Evolutionary conservation across 306 rosid species (phyloP).

Genomic region (Acmispon strigosus): DNA sequence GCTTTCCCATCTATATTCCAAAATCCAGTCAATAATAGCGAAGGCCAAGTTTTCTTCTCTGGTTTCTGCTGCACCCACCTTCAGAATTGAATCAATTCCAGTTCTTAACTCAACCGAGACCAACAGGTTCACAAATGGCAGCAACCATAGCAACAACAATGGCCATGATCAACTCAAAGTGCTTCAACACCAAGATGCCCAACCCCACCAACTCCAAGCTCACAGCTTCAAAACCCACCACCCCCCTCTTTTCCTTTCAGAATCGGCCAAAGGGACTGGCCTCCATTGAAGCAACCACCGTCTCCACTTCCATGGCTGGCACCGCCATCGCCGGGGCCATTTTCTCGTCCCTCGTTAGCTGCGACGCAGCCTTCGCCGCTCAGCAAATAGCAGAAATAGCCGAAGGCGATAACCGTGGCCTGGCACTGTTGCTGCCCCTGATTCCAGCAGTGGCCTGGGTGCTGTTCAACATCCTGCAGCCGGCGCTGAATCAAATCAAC

Average conservation of each 20-base stretch:
- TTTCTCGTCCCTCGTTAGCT: conserved; percentile 47
- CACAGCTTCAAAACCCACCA: conserved; percentile 33
- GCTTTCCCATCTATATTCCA: conserved; percentile 30
- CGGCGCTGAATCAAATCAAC: conserved; percentile 76
- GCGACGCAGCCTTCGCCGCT: conserved; percentile 69
- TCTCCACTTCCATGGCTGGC: conserved; percentile 32
- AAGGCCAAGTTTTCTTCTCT: background rate
- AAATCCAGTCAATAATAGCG: background rate
- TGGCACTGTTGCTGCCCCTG: conserved; percentile 61
- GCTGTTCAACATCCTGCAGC: conserved; percentile 82
- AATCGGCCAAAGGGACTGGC: conserved; percentile 46
- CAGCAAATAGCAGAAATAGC: conserved; percentile 72
- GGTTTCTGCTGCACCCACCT: background rate
- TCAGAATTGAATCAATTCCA: background rate
- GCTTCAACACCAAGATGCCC: conserved; percentile 39
- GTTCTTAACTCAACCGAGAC: background rate
- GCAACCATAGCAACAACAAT: conserved; percentile 72
- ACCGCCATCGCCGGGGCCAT: conserved; percentile 78
- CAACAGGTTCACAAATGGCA: conserved; percentile 46
- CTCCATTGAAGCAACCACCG: background rate
- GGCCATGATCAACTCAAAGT: conserved; percentile 71
- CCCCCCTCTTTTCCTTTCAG: conserved; percentile 41
- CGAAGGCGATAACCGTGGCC: conserved; percentile 80
- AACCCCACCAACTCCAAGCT: conserved; percentile 36
- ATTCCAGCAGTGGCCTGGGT: conserved; percentile 92